Percentiles rank a stretch among this genome's conserved stretches.
These are phyloP conservation scores for Trebouxiophyceae sp. DNA, from an alignment of 163 green algal genomes.

Conservation along the genomic window DNA sequence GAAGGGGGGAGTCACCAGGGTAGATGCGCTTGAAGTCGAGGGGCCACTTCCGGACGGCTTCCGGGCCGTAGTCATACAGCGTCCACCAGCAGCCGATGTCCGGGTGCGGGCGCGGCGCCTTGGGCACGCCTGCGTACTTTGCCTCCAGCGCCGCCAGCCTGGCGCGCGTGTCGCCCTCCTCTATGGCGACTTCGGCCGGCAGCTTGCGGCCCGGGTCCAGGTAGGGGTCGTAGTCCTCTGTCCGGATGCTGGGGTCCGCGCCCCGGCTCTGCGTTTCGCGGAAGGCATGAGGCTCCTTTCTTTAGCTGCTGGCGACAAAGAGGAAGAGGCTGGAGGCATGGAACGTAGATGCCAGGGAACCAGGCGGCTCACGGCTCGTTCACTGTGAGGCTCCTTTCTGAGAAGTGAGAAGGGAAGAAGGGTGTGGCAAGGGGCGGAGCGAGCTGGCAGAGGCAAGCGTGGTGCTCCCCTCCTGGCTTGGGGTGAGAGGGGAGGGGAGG, in stretches of 20 bases:
- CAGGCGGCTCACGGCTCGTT: too few relatives aligned
- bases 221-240: conserved; percentile 81
- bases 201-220: conserved; percentile 74
- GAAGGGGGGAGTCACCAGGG: too few relatives aligned
- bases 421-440: too few relatives aligned
- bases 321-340: too few relatives aligned
- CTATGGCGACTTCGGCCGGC: conserved; percentile 51
- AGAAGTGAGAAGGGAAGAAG: too few relatives aligned
- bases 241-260: conserved; percentile 73
- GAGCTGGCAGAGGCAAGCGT: too few relatives aligned
- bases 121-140: conserved; percentile 50
- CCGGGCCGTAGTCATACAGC: conserved; percentile 88
- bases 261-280: conserved; percentile 74
- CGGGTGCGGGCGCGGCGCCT: conserved; percentile 56
- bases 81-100: conserved; percentile 90
- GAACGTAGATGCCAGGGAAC: too few relatives aligned
- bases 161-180: conserved; percentile 18
- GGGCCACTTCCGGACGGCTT: conserved; percentile 64
- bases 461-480: too few relatives aligned
- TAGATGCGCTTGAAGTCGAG: conserved; percentile 68
- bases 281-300: too few relatives aligned
- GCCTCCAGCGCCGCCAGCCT: conserved; percentile 54
- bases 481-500: too few relatives aligned
- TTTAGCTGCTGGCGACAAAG: too few relatives aligned
- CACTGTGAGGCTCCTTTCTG: too few relatives aligned